A percentile compares a stretch with the other conserved stretches of the same genome.
Conservation (phyloP, 345 rosid genomes). For the Populus deltoides region DNA sequence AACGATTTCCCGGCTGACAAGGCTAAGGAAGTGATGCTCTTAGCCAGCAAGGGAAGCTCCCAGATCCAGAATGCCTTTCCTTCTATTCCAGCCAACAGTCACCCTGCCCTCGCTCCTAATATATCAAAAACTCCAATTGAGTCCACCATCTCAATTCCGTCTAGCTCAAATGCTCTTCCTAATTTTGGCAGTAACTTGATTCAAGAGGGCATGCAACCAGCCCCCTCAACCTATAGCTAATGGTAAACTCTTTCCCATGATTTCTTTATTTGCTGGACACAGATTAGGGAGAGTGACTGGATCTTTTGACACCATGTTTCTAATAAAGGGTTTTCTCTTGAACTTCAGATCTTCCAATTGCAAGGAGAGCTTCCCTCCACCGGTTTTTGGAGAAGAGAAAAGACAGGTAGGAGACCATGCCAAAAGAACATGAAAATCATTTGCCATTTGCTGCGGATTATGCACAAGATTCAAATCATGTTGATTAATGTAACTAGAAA, state of each 20-base stretch:
- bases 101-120: slow-evolving; percentile 5
- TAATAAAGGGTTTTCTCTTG: background rate
- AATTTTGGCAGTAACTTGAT: slow-evolving; percentile 26
- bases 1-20: slow-evolving; percentile 70
- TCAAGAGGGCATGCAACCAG: slow-evolving; percentile 39
- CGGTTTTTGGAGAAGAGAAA: slow-evolving; percentile 91
- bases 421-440: background rate
- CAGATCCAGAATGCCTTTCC: slow-evolving; percentile 22
- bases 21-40: slow-evolving; percentile 69
- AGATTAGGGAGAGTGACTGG: background rate
- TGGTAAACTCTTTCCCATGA: slow-evolving; percentile 41
- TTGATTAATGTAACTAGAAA: background rate
- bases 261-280: background rate
- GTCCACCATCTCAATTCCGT: slow-evolving; percentile 11
- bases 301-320: background rate
- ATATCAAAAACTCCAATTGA: slow-evolving; percentile 28
- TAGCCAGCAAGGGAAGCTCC: slow-evolving; percentile 54
- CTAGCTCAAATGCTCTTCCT: slow-evolving; percentile 28
- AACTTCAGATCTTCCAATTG: slow-evolving; percentile 75
- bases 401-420: slow-evolving; percentile 51
- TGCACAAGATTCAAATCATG: background rate
- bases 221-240: slow-evolving; percentile 37
- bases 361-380: slow-evolving; percentile 91
- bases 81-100: slow-evolving; percentile 1
- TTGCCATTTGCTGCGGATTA: background rate